Conservation (phyloP, 116 monocot genomes). For the Phalaenopsis hybrid region DNA sequence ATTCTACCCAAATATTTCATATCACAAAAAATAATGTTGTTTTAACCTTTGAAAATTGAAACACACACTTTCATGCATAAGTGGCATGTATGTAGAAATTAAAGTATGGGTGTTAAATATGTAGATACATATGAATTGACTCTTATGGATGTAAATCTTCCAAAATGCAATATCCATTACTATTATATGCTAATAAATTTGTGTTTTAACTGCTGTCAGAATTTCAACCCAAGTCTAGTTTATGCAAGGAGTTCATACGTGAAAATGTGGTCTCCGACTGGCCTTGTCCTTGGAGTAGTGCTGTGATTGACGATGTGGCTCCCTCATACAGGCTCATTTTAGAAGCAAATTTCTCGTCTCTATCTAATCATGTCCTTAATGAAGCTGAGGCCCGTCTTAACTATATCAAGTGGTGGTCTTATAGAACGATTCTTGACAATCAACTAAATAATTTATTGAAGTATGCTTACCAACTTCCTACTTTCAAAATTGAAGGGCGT, state of each 20-base stretch:
- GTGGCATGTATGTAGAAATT: too few relatives aligned
- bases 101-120: too few relatives aligned
- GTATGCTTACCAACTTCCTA: conserved; percentile 22
- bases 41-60: too few relatives aligned
- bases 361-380: conserved; percentile 14
- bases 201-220: conserved; percentile 17
- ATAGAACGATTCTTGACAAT: conserved; percentile 52
- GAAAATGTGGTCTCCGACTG: conserved; percentile 19
- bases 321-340: conserved; percentile 55
- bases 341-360: conserved; percentile 56
- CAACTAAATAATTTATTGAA: conserved; percentile 42
- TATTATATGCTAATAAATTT: not conserved
- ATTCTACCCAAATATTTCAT: too few relatives aligned
- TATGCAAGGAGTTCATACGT: conserved; percentile 1
- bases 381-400: conserved; percentile 21
- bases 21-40: too few relatives aligned
- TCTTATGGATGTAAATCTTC: too few relatives aligned
- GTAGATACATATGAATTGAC: too few relatives aligned
- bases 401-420: conserved; percentile 52
- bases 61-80: too few relatives aligned
- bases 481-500: not conserved
- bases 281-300: conserved; percentile 71
- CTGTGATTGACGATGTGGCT: conserved; percentile 56
- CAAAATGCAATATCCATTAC: not conserved
- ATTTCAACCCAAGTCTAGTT: conserved; percentile 13